Conservation (phyloP, 2,329 filamentous ascomycete genomes). For the Claviceps humidiphila region DNA sequence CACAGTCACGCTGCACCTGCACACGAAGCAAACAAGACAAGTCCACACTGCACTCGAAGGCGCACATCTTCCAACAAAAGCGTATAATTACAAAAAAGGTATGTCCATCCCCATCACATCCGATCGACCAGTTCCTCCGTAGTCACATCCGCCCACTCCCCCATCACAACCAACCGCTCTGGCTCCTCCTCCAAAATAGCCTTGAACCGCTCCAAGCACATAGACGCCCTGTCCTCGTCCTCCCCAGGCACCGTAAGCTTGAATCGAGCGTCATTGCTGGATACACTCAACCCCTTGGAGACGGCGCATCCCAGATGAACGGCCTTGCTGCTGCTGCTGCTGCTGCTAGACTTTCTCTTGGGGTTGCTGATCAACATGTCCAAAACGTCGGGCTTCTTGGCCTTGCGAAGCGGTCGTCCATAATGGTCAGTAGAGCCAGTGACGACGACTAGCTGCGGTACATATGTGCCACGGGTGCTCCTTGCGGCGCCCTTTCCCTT, state of each 20-base stretch:
- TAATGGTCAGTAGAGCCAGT: conserved; percentile 20
- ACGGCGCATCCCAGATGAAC: conserved; percentile 11
- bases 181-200: conserved; percentile 68
- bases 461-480: conserved; percentile 48
- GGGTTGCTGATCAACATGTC: conserved; percentile 48
- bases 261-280: conserved; percentile 54
- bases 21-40: too few species aligned
- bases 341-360: conserved; percentile 4
- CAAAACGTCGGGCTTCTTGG: conserved; percentile 53
- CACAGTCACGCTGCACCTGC: too few species aligned
- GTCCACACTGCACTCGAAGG: too few species aligned
- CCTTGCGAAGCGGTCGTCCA: conserved; percentile 9
- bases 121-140: too few species aligned
- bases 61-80: too few species aligned
- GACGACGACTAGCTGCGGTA: conserved; percentile 56
- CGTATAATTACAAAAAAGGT: too few species aligned
- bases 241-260: conserved; percentile 64
- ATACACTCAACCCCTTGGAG: conserved; percentile 30
- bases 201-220: conserved; percentile 82
- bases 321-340: conserved; percentile 10
- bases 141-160: not conserved
- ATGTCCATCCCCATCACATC: too few species aligned
- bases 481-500: conserved; percentile 24
- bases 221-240: conserved; percentile 68
- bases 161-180: conserved; percentile 55